Evolutionary conservation across 768 basidiomycete genomes (phyloP), one percentile per base, ranked within the genome.

Genomic region (Naematelia encephala): DNA sequence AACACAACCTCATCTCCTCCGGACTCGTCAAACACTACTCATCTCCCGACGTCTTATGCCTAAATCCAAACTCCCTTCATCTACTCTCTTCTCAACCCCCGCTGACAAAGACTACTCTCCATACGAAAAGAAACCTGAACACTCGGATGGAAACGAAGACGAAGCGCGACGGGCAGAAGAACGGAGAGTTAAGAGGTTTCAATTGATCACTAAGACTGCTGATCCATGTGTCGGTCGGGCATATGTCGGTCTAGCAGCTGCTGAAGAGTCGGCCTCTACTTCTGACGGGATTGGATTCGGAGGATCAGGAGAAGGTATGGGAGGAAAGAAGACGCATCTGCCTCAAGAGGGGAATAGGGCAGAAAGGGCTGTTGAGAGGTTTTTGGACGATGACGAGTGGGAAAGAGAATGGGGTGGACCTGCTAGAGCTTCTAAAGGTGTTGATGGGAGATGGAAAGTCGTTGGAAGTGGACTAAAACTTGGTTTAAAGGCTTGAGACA

Each of bases 161-260:
- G 51, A 57, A 8, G 60, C 59, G 30, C 56, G 62, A n/a, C 47
- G 72, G n/a, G 57, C 61, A 30, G 50, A 57, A 34, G 61, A 68
- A 34, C 51, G 64, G 4, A 34, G 52, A n/a, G 14, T 74, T 22
- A 74, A 74, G 49, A 54, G 69, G 54, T 77, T 77, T 56, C 75
- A 77, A 54, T 54, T 77, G 3, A 25, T 77, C 28, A 77, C 73
- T 10, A 77, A 77, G 50, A 67, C 60, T 0, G 49, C 51, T 2
- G 73, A 77, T 59, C 55, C 56, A 16, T 54, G 48, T 0, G 63
- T 77, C 3, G 75, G 70, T 0, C 49, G 54, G 51, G 66, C 64
- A 1, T 74, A 74, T 46, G 27, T 74, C 1, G 55, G 34, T 23
- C 43, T 74, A 5, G 64, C 51, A 30, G 47, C 57, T 28, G 54